Percentiles rank a stretch among this genome's conserved stretches.
phyloP scores from a whole-genome alignment of 2,329 filamentous ascomycete genomes.

The Phialocephala sp. region DNA sequence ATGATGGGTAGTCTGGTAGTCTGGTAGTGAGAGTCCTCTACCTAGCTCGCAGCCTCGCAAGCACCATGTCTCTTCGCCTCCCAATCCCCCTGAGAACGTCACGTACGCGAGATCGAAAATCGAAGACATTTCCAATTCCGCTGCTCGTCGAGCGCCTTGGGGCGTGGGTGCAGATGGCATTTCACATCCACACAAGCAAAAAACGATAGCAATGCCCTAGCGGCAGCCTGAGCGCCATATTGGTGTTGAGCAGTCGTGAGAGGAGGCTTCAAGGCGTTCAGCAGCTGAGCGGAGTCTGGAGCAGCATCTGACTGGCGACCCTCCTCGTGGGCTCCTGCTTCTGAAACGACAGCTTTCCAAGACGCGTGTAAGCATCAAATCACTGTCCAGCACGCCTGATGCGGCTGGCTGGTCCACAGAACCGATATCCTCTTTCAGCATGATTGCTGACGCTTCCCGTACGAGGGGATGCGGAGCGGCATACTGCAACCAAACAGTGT shows the following conservation, averaged over 20 bases:
- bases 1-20: too few relatives aligned
- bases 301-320: slow-evolving; percentile 14
- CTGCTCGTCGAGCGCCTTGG: not conserved
- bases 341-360: slow-evolving; percentile 27
- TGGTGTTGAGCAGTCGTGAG: not conserved
- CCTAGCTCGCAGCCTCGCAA: too few relatives aligned
- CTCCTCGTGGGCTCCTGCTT: slow-evolving; percentile 16
- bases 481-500: slow-evolving; percentile 17
- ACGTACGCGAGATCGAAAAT: not conserved
- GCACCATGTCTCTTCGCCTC: not conserved
- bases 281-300: slow-evolving; percentile 18
- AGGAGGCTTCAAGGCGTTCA: slow-evolving; percentile 1
- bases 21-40: too few relatives aligned
- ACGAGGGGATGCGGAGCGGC: not conserved
- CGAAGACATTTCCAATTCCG: not conserved
- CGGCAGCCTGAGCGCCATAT: not conserved
- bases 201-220: not conserved
- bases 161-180: not conserved
- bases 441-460: slow-evolving; percentile 18
- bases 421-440: slow-evolving; percentile 8
- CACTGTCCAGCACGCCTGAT: slow-evolving; percentile 20
- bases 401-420: slow-evolving; percentile 20
- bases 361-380: slow-evolving; percentile 31
- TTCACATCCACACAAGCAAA: not conserved
- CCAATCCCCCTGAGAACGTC: not conserved